These are phyloP conservation scores for Aquanectria penicillioides DNA, from an alignment of 2,329 filamentous ascomycete species.

Conservation along the genomic window DNA sequence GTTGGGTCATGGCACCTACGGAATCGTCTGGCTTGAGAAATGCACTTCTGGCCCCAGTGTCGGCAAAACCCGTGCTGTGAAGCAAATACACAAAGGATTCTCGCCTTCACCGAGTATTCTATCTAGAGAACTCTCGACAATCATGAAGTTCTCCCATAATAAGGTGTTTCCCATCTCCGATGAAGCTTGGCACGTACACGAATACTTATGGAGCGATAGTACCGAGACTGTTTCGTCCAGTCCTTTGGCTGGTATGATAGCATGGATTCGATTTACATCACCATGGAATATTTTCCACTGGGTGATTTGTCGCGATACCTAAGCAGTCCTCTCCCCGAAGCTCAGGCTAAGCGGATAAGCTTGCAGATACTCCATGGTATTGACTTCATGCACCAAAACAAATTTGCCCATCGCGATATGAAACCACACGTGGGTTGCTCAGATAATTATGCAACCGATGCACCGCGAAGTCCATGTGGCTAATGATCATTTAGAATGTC, in stretches of 20 bases:
- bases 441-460: too few relatives aligned
- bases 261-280: background rate
- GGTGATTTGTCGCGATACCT: background rate
- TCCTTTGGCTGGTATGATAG: background rate
- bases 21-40: background rate
- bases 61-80: background rate
- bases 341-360: background rate
- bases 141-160: background rate
- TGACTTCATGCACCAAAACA: background rate
- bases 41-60: background rate
- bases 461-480: background rate
- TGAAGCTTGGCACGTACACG: background rate
- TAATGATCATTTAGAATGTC: background rate
- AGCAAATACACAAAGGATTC: background rate
- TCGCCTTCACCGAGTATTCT: background rate
- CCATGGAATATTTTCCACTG: background rate
- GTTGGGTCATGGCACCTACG: background rate
- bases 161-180: rapidly evolving
- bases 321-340: background rate
- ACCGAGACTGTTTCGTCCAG: background rate
- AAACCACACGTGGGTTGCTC: background rate
- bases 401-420: background rate
- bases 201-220: too few relatives aligned
- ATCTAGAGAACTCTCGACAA: background rate
- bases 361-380: background rate